Evolutionary conservation across 345 rosid species (phyloP), one percentile per base, ranked within the genome.

Genomic region (Eutrema yunnanense): DNA sequence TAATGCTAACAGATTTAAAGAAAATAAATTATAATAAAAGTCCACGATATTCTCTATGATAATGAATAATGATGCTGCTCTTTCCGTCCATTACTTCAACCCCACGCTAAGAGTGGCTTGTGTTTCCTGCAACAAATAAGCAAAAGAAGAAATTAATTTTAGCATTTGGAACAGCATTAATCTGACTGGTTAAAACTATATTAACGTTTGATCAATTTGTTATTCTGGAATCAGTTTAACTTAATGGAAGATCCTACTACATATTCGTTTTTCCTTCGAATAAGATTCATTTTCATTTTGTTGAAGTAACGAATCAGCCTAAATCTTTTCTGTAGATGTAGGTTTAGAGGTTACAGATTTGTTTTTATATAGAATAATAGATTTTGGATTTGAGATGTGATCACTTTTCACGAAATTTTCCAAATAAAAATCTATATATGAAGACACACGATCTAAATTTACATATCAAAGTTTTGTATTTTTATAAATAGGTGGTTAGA

Each of bases 61-160:
- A 22, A 22, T 22, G 26, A 22, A 22, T 22, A 73, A 73, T 73
- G 72, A 56, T 65, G 72, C 59, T 57, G n/a, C 65, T 55, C 72
- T 73, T 57, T 57, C 57, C 12, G 60, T 38, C 37, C 49, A 8
- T 65, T 3, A 41, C 72, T 65, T 73, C 66, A 57, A 12, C 48
- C 6, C 9, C 62, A 65, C 59, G 71, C 65, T 38, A 30, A 8
- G 32, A 65, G 30, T 32, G 34, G 4, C 22, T 19, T 19, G 22
- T 19, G 22, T 19, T 55, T 55, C 60, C 11, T 32, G 26, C 26
- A 22, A 22, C 26, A 22, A 22, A 22, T 22, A 22, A 22, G 26
- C 26, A 22, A 22, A 22, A 22, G 26, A 22, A 22, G 26, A 22
- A 32, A 32, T 32, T 34, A 13, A 54, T 12, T 32, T 30, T 8